Percentiles rank a stretch among this genome's conserved stretches.
phyloP scores from a whole-genome alignment of 768 basidiomycete genomes.

The Lactarius evosmus region DNA sequence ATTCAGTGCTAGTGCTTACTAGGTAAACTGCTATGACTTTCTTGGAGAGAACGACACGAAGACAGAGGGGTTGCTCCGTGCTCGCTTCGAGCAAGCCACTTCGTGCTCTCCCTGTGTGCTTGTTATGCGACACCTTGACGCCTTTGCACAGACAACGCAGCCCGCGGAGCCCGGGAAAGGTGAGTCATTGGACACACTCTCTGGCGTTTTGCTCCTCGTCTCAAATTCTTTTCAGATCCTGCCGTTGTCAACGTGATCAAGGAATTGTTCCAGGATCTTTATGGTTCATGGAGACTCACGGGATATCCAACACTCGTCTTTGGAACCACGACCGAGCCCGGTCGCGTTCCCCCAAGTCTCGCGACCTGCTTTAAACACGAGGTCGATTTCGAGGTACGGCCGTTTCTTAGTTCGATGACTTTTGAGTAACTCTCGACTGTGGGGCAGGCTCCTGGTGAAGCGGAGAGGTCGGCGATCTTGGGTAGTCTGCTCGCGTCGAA shows the following conservation, averaged over 20 bases:
- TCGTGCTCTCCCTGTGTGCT: constrained; percentile 83
- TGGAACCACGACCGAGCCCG: constrained; percentile 66
- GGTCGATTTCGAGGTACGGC: constrained; percentile 53
- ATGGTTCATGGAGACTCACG: constrained; percentile 52
- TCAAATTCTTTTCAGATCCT: constrained; percentile 44
- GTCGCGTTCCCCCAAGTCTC: constrained; percentile 59
- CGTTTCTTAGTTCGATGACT: constrained; percentile 40
- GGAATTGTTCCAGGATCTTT: constrained; percentile 59
- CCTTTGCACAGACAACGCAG: constrained; percentile 68
- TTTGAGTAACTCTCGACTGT: constrained; percentile 7
- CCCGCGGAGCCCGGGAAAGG: constrained; percentile 62
- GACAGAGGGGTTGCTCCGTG: constrained; percentile 68
- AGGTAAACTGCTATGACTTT: constrained; percentile 87
- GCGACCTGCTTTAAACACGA: constrained; percentile 84
- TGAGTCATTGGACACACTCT: constrained; percentile 32
- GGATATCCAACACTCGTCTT: constrained; percentile 74
- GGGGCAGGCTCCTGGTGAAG: constrained; percentile 74
- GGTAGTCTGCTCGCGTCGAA: constrained; percentile 40
- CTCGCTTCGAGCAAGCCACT: constrained; percentile 72
- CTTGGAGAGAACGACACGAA: constrained; percentile 73
- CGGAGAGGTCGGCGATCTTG: constrained; percentile 64
- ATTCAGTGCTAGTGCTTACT: constrained; percentile 2
- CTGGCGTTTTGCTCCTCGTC: background rate
- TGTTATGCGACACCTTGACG: constrained; percentile 76
- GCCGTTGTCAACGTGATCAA: constrained; percentile 53